Evolutionary conservation across 2,329 filamentous ascomycete genomes (phyloP).

Genomic region (Fusarium anguioides): DNA sequence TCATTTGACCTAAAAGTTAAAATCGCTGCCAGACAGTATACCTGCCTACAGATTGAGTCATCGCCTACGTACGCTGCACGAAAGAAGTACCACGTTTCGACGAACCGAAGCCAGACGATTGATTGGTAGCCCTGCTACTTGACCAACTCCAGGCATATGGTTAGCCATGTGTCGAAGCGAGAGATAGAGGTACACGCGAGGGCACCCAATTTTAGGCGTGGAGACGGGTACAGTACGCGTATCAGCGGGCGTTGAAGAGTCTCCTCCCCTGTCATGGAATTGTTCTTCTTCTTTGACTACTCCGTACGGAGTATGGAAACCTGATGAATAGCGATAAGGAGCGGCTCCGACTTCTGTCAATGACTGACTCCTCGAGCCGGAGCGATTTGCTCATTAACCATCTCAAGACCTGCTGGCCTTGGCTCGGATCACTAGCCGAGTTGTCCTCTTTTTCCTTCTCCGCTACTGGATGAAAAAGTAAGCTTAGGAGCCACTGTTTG

Average conservation of each 20-base stretch:
- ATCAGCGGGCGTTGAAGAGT: slow-evolving; percentile 17
- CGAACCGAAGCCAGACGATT: slow-evolving; percentile 24
- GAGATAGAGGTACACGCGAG: slow-evolving; percentile 24
- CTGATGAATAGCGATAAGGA: slow-evolving; percentile 23
- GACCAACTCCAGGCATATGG: slow-evolving; percentile 41
- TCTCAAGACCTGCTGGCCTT: slow-evolving; percentile 21
- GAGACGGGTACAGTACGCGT: slow-evolving; percentile 25
- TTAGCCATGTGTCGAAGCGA: slow-evolving; percentile 34
- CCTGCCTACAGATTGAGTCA: neutral
- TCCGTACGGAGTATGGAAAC: too few species aligned
- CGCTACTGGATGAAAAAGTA: slow-evolving; percentile 13
- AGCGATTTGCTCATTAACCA: slow-evolving; percentile 16
- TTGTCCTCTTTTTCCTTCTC: slow-evolving; percentile 24
- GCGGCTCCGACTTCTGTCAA: slow-evolving; percentile 22
- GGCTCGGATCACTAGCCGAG: slow-evolving; percentile 25
- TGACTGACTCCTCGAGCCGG: slow-evolving; percentile 32
- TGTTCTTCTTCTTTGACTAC: slow-evolving; percentile 46
- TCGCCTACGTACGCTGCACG: slow-evolving; percentile 6
- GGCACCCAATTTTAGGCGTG: neutral
- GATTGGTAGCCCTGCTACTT: slow-evolving; percentile 36
- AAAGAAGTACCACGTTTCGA: slow-evolving; percentile 5
- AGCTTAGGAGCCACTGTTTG: slow-evolving; percentile 14
- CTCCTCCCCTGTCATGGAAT: slow-evolving; percentile 43
- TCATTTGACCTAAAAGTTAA: slow-evolving; percentile 4
- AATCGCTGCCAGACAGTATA: neutral